Percentiles rank a stretch among this genome's conserved stretches.
Evolutionary conservation across 805 yeast species (phyloP).

Genomic region (Ogataea pignaliae): DNA sequence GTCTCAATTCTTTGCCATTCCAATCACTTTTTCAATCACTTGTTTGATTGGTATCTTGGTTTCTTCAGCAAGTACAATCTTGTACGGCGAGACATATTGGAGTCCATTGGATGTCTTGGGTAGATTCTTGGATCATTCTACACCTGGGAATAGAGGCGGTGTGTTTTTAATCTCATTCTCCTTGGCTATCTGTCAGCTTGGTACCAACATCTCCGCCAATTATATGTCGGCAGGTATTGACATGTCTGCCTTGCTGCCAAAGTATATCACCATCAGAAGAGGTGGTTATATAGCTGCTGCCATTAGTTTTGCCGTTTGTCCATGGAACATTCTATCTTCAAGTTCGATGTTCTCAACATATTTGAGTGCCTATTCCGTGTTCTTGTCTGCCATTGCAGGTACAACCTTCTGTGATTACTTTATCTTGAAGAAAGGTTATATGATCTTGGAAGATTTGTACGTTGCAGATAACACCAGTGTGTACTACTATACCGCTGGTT

Average conservation of each 20-base stretch:
- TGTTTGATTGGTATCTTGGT: constrained; percentile 82
- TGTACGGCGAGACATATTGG: constrained; percentile 75
- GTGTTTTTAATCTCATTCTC: constrained; percentile 70
- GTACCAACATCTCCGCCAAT: constrained; percentile 72
- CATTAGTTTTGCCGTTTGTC: constrained; percentile 67
- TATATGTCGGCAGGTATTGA: constrained; percentile 71
- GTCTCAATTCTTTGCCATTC: constrained; percentile 64
- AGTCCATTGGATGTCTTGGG: constrained; percentile 75
- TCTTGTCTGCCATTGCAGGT: constrained; percentile 81
- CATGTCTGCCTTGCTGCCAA: constrained; percentile 61
- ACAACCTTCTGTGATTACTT: constrained; percentile 64
- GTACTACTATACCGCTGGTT: constrained; percentile 64
- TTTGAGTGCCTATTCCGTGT: constrained; percentile 75
- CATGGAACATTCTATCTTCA: constrained; percentile 74
- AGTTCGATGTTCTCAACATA: constrained; percentile 76
- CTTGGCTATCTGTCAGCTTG: constrained; percentile 72
- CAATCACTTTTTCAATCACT: constrained; percentile 73
- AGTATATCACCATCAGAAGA: constrained; percentile 66
- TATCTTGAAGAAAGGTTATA: constrained; percentile 68
- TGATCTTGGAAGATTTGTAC: constrained; percentile 63
- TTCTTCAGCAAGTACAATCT: constrained; percentile 66
- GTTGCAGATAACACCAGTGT: constrained; percentile 36
- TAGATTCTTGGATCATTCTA: constrained; percentile 50
- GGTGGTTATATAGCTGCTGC: constrained; percentile 77
- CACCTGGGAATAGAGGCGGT: constrained; percentile 68